These are phyloP conservation scores for Venturia asperata DNA, from an alignment of 2,329 filamentous ascomycete species.

Conservation along the genomic window DNA sequence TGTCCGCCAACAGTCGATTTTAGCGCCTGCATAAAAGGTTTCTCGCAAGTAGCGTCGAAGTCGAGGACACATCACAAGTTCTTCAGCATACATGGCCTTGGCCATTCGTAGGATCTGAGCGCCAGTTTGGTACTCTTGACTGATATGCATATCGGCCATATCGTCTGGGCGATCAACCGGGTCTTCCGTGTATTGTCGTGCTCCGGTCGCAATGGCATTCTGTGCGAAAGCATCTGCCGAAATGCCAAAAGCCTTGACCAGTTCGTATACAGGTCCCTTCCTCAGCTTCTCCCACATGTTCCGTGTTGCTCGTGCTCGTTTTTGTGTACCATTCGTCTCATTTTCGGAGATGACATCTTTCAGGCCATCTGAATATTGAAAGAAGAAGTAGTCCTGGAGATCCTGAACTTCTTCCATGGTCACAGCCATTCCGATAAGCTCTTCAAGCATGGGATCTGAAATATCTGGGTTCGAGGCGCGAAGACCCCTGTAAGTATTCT, in stretches of 20 bases:
- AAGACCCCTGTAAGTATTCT: conserved; percentile 69
- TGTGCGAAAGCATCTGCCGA: conserved; percentile 80
- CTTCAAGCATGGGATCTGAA: conserved; percentile 68
- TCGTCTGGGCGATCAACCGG: conserved; percentile 72
- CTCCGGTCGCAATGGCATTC: conserved; percentile 72
- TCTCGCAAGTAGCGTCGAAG: conserved; percentile 81
- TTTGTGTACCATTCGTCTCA: conserved; percentile 60
- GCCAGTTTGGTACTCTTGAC: conserved; percentile 66
- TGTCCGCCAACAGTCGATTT: conserved; percentile 81
- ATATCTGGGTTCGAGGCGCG: conserved; percentile 49
- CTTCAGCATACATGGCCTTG: conserved; percentile 83
- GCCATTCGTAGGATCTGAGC: conserved; percentile 70
- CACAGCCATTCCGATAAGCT: conserved; percentile 70
- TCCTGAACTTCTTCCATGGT: conserved; percentile 96
- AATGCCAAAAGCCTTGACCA: conserved; percentile 87
- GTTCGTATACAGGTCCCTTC: conserved; percentile 67
- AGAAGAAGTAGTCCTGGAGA: conserved; percentile 92
- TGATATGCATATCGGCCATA: conserved; percentile 70
- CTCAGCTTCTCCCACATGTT: conserved; percentile 78
- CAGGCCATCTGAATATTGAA: conserved; percentile 78
- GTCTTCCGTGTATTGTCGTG: conserved; percentile 79
- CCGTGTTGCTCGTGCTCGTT: conserved; percentile 74
- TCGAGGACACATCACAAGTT: conserved; percentile 78
- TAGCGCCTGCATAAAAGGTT: conserved; percentile 74
- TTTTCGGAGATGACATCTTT: conserved; percentile 65